Conservation (phyloP, 495 filamentous ascomycete genomes). For the Penicillium simplicissimum region DNA sequence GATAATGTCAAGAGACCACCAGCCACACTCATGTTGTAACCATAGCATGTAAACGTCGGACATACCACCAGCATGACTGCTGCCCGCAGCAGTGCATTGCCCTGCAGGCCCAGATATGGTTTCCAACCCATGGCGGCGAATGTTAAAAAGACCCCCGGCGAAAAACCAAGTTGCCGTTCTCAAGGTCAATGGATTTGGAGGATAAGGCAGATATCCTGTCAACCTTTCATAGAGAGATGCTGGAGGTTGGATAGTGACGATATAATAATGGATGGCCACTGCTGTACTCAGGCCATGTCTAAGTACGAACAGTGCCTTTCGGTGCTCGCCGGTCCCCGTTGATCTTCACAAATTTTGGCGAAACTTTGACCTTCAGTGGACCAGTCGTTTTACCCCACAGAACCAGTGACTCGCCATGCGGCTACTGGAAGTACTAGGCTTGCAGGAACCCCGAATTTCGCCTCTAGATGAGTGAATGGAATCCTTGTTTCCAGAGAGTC, state of each 20-base stretch:
- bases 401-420: not conserved
- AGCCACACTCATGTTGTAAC: slow-evolving; percentile 41
- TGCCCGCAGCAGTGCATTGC: slow-evolving; percentile 8
- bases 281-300: not conserved
- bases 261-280: not conserved
- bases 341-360: slow-evolving; percentile 4
- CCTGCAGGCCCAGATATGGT: slow-evolving; percentile 10
- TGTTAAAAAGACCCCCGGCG: not conserved
- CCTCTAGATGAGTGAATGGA: not conserved
- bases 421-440: not conserved
- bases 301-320: not conserved
- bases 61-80: slow-evolving; percentile 7
- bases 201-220: too few relatives aligned
- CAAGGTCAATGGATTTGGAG: too few relatives aligned
- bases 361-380: not conserved
- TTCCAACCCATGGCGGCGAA: slow-evolving; percentile 2
- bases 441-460: not conserved
- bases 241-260: not conserved
- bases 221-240: not conserved
- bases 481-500: not conserved
- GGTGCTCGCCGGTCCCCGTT: slow-evolving; percentile 8
- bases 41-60: slow-evolving; percentile 17
- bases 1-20: slow-evolving; percentile 23
- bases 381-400: slow-evolving; percentile 3
- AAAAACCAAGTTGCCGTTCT: too few relatives aligned